phyloP scores from a whole-genome alignment of 306 rosid species.

The Cucurbita pepo region DNA sequence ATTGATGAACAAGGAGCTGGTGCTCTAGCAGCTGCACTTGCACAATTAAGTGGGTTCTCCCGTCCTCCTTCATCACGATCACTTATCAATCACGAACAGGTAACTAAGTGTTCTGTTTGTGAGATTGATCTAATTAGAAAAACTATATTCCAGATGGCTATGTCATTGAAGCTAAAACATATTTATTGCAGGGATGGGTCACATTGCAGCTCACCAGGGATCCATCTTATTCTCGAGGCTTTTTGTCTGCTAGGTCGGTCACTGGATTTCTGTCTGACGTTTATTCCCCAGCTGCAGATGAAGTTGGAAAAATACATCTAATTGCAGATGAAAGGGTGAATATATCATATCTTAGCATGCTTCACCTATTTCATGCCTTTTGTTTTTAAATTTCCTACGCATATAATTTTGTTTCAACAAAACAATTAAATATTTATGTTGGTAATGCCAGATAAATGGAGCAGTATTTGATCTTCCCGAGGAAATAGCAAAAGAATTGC shows the following conservation, averaged over 20 bases:
- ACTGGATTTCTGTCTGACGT: constrained; percentile 90
- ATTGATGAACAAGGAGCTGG: constrained; percentile 66
- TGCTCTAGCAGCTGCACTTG: constrained; percentile 96
- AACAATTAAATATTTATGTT: constrained; percentile 3
- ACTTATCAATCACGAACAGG: constrained; percentile 82
- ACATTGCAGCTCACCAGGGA: constrained; percentile 76
- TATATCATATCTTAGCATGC: constrained; percentile 7
- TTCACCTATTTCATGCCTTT: background rate
- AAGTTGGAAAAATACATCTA: constrained; percentile 79
- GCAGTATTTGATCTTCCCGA: constrained; percentile 97
- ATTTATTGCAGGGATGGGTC: constrained; percentile 71
- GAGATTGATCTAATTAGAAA: background rate
- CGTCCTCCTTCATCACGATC: constrained; percentile 88
- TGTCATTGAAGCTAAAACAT: constrained; percentile 6
- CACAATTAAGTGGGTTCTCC: constrained; percentile 89
- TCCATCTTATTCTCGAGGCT: constrained; percentile 49
- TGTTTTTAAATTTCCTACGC: background rate
- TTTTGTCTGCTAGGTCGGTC: constrained; percentile 79
- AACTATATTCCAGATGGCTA: background rate
- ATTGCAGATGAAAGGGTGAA: constrained; percentile 88
- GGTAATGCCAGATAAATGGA: constrained; percentile 58
- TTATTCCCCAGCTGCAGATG: constrained; percentile 81
- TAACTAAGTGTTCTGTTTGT: constrained; percentile 4
- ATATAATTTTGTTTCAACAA: constrained; percentile 7
- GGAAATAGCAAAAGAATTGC: constrained; percentile 78